phyloP scores from a whole-genome alignment of 2,329 filamentous ascomycete genomes.

The Alternaria burnsii region DNA sequence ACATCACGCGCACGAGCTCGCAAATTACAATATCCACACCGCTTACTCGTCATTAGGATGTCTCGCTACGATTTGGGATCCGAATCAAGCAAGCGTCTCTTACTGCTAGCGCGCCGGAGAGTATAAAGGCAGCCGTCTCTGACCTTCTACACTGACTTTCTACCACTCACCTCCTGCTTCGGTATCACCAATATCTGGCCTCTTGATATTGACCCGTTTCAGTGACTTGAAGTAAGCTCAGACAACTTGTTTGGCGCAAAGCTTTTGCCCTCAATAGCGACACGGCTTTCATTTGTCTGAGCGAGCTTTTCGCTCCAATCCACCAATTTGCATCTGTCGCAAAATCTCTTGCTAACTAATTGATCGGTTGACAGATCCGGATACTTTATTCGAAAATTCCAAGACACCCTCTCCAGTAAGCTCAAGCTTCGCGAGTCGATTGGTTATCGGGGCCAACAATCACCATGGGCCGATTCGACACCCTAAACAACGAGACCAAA shows the following conservation, averaged over 20 bases:
- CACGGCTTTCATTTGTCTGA: not conserved
- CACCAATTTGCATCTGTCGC: not conserved
- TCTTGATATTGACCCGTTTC: not conserved
- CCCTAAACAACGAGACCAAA: slow-evolving; percentile 44
- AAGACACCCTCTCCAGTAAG: not conserved
- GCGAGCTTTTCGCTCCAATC: not conserved
- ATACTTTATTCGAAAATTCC: not conserved
- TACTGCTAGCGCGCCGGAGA: not conserved
- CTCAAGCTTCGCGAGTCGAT: not conserved
- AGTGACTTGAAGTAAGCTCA: not conserved
- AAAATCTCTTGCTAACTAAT: not conserved
- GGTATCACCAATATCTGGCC: not conserved
- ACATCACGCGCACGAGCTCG: not conserved
- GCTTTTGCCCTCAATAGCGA: not conserved
- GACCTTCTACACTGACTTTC: not conserved
- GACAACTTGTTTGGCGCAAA: not conserved
- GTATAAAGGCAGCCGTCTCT: not conserved
- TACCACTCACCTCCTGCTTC: not conserved
- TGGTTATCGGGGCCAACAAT: not conserved
- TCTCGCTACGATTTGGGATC: not conserved
- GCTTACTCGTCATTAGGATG: not conserved
- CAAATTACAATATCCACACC: not conserved
- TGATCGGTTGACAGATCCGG: not conserved
- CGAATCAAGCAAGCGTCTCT: not conserved
- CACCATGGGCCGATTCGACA: slow-evolving; percentile 44